Percentiles rank a stretch among this genome's conserved stretches.
Conservation (phyloP, 1,284 basidiomycete species). For the Sporisorium reilianum region DNA sequence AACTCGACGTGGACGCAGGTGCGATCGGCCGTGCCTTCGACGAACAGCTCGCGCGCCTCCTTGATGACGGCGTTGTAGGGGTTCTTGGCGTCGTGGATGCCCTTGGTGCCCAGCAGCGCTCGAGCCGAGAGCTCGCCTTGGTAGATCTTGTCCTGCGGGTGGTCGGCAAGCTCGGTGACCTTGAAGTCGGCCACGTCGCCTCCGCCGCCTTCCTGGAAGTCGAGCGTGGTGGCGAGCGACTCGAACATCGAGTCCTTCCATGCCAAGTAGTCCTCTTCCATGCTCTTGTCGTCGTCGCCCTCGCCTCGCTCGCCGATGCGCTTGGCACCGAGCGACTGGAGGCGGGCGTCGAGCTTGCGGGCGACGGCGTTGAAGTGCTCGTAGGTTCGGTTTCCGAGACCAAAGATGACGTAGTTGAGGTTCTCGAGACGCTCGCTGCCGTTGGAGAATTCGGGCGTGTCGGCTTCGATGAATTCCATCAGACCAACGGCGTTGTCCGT, state of each 20-base stretch:
- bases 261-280: conserved; percentile 99
- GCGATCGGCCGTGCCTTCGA: conserved; percentile 76
- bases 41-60: conserved; percentile 85
- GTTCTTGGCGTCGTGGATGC: conserved; percentile 96
- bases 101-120: conserved; percentile 82
- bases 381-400: conserved; percentile 89
- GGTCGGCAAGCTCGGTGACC: conserved; percentile 80
- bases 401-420: conserved; percentile 94
- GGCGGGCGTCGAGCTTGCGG: conserved; percentile 80
- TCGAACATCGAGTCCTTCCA: conserved; percentile 99
- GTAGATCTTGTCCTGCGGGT: conserved; percentile 62
- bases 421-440: conserved; percentile 82
- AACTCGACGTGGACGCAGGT: conserved; percentile 97
- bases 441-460: conserved; percentile 85
- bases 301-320: conserved; percentile 92
- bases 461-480: conserved; percentile 89
- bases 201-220: conserved; percentile 93
- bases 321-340: conserved; percentile 83
- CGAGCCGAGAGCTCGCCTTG: conserved; percentile 74
- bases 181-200: conserved; percentile 95
- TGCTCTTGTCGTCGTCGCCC: conserved; percentile 98
- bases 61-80: conserved; percentile 88
- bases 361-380: conserved; percentile 88
- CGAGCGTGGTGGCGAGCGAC: conserved; percentile 81
- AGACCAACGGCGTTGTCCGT: conserved; percentile 97